These are phyloP conservation scores for Biscutella laevigata DNA, from an alignment of 441 rosid genomes.

Conservation along the genomic window DNA sequence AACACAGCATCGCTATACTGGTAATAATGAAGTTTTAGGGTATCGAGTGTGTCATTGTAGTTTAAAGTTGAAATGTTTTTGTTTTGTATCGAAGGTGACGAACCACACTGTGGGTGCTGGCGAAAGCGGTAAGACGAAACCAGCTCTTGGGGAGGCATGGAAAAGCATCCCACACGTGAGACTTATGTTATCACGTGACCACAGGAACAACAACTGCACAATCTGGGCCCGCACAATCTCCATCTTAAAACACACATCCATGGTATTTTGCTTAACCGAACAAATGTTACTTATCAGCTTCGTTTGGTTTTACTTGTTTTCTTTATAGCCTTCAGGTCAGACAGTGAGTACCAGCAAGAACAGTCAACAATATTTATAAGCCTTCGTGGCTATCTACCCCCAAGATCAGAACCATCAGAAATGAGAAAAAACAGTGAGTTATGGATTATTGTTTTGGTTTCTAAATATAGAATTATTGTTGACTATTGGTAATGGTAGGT, in stretches of 20 bases:
- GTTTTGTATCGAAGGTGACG: conserved; percentile 40
- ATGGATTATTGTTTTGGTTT: neutral
- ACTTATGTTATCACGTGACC: conserved; percentile 47
- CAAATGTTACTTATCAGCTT: neutral
- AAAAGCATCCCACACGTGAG: conserved; percentile 72
- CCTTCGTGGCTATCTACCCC: neutral
- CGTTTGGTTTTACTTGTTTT: neutral
- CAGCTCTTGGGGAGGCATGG: conserved; percentile 90
- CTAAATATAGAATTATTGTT: neutral
- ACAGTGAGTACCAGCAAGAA: conserved; percentile 6
- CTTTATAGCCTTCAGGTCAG: conserved; percentile 18
- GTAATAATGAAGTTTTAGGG: conserved; percentile 30
- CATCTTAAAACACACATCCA: conserved; percentile 58
- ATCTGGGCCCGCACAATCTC: too few species aligned
- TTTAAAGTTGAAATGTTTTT: neutral
- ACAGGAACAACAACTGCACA: conserved; percentile 29
- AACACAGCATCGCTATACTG: conserved; percentile 53
- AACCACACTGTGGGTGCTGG: conserved; percentile 76
- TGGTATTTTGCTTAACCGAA: conserved; percentile 28
- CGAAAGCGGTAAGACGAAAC: conserved; percentile 55
- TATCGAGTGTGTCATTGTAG: neutral
- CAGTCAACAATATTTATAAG: neutral
- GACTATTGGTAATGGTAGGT: too few species aligned
- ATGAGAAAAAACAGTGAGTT: neutral
- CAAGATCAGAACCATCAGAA: conserved; percentile 1